A percentile compares a stretch with the other conserved stretches of the same genome.
Conservation (phyloP, 805 yeast genomes). For the Teunomyces lycoperdinae region DNA sequence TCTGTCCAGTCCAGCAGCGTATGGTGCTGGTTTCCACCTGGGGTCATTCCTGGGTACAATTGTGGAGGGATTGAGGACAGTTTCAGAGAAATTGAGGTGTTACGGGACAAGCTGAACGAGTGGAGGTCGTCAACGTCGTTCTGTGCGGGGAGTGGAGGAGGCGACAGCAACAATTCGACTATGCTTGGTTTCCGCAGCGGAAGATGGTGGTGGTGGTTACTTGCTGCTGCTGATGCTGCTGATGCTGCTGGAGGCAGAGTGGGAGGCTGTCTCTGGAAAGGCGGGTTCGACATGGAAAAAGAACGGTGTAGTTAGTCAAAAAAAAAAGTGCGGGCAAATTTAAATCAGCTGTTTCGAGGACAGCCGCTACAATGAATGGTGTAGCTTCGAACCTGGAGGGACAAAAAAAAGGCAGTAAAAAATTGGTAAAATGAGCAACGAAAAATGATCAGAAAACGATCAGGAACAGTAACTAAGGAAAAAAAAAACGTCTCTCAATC, state of each 20-base stretch:
- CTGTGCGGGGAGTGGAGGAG: slow-evolving; percentile 60
- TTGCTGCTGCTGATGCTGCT: background rate
- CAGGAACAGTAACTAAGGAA: too few relatives aligned
- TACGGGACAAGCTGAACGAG: slow-evolving; percentile 38
- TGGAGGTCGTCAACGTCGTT: slow-evolving; percentile 38
- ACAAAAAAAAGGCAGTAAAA: background rate
- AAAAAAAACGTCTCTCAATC: too few relatives aligned
- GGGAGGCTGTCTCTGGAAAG: slow-evolving; percentile 13
- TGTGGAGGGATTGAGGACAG: slow-evolving; percentile 12
- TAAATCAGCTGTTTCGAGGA: background rate
- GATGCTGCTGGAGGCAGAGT: background rate
- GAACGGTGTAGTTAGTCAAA: background rate
- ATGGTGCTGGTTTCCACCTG: background rate
- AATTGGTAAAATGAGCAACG: background rate
- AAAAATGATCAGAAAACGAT: background rate
- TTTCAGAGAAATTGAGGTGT: slow-evolving; percentile 28
- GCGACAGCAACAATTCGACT: slow-evolving; percentile 72
- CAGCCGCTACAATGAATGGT: background rate
- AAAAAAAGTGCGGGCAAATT: background rate
- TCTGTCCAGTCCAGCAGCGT: slow-evolving; percentile 63
- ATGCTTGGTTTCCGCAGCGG: slow-evolving; percentile 57
- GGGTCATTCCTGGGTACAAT: background rate
- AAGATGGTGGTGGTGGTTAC: slow-evolving; percentile 4
- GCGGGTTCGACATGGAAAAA: slow-evolving; percentile 13
- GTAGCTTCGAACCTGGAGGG: background rate